Evolutionary conservation across 2,329 filamentous ascomycete species (phyloP), one percentile per base, ranked within the genome.

Genomic region (Diplodia corticola): DNA sequence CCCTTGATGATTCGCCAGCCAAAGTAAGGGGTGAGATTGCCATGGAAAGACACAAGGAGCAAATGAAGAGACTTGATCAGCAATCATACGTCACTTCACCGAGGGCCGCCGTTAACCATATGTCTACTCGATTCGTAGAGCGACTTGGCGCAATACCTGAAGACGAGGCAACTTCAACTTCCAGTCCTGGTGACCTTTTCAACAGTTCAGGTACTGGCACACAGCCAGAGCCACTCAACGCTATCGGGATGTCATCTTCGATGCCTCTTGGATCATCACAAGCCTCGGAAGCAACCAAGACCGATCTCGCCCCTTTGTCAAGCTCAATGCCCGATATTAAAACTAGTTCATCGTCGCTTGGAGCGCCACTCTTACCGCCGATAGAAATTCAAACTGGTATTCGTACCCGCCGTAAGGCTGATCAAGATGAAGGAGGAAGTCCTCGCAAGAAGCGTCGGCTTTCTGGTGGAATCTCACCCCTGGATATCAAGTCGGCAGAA

Each of bases 381-480:
- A 12, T 46, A 9, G 9, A 63, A 13, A 26, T 51, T 22, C 24
- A 30, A 2, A 46, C 60, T 3, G 30, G 30, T 10, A 7, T 51
- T 17, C 46, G 60, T 44, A 24, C 28, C 17, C 26, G 57, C 10
- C 57, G 26, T 3, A 37, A 35, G 12, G 17, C 28, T 9, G 24
- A 49, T 5, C 6, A 46, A 15, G 24, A n/a, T 20, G 44, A 33
- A 9, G 26, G 26, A 22, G 63, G 40, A 3, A 55, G 50, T 15
- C 63, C 63, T 49, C 64, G 53, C 17, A 60, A 59, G 53, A 48
- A 55, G 30, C 60, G 35, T 26, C 48, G 50, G 17, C 49, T 57
- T 10, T 28, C 35, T n/a, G 12, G 46, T 15, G 12, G 13, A 30
- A 3, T 40, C 48, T 20, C 28, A n/a, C 24, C 28, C 26, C 40